phyloP scores from a whole-genome alignment of 1,139 yeast genomes.

The Suhomyces kunorum region DNA sequence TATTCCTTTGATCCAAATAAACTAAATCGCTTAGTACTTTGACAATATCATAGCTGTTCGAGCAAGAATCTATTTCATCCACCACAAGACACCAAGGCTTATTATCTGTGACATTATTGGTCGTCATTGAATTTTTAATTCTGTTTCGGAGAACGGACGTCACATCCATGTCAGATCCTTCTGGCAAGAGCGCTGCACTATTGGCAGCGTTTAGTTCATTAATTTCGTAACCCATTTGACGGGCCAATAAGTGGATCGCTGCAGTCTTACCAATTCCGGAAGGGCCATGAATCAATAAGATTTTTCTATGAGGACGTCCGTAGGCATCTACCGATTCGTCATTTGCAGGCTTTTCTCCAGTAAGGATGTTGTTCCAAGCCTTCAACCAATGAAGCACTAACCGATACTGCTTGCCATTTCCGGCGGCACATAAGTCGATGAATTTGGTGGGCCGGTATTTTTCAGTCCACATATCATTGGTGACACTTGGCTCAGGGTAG shows the following conservation, averaged over 20 bases:
- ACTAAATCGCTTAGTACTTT: slow-evolving; percentile 63
- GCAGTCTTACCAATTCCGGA: slow-evolving; percentile 97
- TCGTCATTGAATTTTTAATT: slow-evolving; percentile 68
- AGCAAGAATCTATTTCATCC: slow-evolving; percentile 91
- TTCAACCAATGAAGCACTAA: slow-evolving; percentile 74
- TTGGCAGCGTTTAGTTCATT: slow-evolving; percentile 92
- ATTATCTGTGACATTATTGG: slow-evolving; percentile 54
- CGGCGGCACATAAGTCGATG: slow-evolving; percentile 62
- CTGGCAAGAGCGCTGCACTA: slow-evolving; percentile 22
- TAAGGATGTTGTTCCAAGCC: slow-evolving; percentile 76
- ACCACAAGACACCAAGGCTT: slow-evolving; percentile 80
- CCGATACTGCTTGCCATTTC: slow-evolving; percentile 81
- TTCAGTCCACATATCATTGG: slow-evolving; percentile 62
- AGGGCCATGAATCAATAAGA: slow-evolving; percentile 83
- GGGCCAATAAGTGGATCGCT: slow-evolving; percentile 80
- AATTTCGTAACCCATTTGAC: slow-evolving; percentile 76
- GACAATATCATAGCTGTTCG: slow-evolving; percentile 74
- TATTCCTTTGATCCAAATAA: slow-evolving; percentile 57
- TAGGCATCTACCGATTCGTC: slow-evolving; percentile 49
- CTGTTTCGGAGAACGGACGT: slow-evolving; percentile 42
- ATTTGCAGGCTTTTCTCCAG: slow-evolving; percentile 39
- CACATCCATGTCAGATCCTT: slow-evolving; percentile 40
- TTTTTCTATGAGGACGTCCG: slow-evolving; percentile 69
- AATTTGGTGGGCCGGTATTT: slow-evolving; percentile 79
- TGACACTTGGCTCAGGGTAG: background rate